Evolutionary conservation across 2,329 filamentous ascomycete genomes (phyloP).

Genomic region (Fusarium sp.): DNA sequence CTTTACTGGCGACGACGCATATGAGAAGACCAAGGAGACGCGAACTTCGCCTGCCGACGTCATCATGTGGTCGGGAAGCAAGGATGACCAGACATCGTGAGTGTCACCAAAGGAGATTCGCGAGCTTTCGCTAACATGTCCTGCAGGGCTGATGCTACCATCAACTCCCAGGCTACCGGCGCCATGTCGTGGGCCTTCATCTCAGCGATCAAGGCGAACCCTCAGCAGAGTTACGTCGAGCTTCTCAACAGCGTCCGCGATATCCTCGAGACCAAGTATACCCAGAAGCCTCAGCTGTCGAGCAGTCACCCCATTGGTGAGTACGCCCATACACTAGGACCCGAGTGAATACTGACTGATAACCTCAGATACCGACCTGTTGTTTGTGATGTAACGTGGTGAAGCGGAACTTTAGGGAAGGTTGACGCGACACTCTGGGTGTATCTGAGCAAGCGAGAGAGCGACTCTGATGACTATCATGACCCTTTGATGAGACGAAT

Average conservation of each 20-base stretch:
- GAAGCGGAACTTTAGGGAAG: constrained; percentile 64
- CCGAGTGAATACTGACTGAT: constrained; percentile 19
- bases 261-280: constrained; percentile 86
- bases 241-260: constrained; percentile 95
- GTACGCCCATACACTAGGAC: constrained; percentile 47
- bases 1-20: constrained; percentile 80
- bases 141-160: constrained; percentile 86
- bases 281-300: constrained; percentile 95
- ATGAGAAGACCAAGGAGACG: constrained; percentile 84
- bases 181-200: constrained; percentile 99
- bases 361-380: constrained; percentile 70
- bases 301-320: constrained; percentile 95
- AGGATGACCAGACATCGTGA: constrained; percentile 90
- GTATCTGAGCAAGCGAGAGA: constrained; percentile 5
- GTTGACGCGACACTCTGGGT: constrained; percentile 38
- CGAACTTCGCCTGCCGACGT: constrained; percentile 97
- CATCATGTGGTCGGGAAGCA: constrained; percentile 97
- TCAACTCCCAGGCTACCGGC: constrained; percentile 88
- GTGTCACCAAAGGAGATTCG: constrained; percentile 33
- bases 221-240: constrained; percentile 95
- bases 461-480: background rate
- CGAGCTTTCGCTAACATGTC: constrained; percentile 34
- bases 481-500: constrained; percentile 58
- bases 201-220: constrained; percentile 88
- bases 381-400: constrained; percentile 71